Percentiles rank a stretch among this genome's conserved stretches.
phyloP scores from a whole-genome alignment of 345 rosid genomes.

The Eucalyptus curtisii region DNA sequence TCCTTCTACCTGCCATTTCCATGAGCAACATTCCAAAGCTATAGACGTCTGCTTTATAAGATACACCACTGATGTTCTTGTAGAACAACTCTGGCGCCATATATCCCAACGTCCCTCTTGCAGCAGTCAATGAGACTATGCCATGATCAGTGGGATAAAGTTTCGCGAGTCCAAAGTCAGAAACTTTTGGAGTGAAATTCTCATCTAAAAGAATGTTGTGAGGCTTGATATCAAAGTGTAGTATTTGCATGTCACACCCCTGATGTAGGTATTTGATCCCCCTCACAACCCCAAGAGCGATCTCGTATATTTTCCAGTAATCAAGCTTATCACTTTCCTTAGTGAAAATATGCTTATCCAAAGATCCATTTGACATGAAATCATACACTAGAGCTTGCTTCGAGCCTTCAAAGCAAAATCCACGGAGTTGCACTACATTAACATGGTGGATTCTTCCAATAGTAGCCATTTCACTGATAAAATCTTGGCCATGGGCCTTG shows the following conservation, averaged over 20 bases:
- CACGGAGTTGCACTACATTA: background rate
- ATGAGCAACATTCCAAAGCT: background rate
- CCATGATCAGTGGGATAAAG: background rate
- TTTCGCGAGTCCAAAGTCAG: background rate
- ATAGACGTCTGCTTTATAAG: background rate
- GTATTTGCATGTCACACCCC: background rate
- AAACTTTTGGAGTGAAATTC: background rate
- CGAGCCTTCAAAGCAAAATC: background rate
- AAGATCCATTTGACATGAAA: background rate
- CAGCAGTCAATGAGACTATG: background rate
- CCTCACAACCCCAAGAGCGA: background rate
- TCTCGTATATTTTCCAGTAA: background rate
- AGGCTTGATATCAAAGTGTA: background rate
- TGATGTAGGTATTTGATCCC: background rate
- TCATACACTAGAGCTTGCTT: background rate
- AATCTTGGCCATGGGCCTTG: background rate
- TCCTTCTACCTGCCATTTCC: background rate
- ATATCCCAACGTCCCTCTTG: background rate
- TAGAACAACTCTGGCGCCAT: background rate
- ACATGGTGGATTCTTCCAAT: background rate
- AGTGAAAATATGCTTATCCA: background rate
- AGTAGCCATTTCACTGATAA: background rate
- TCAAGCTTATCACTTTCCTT: background rate
- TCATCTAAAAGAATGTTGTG: background rate
- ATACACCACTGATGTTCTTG: background rate